A percentile compares a stretch with the other conserved stretches of the same genome.
Evolutionary conservation across 208 protist species (phyloP).

Genomic region (Leishmania lainsoni): DNA sequence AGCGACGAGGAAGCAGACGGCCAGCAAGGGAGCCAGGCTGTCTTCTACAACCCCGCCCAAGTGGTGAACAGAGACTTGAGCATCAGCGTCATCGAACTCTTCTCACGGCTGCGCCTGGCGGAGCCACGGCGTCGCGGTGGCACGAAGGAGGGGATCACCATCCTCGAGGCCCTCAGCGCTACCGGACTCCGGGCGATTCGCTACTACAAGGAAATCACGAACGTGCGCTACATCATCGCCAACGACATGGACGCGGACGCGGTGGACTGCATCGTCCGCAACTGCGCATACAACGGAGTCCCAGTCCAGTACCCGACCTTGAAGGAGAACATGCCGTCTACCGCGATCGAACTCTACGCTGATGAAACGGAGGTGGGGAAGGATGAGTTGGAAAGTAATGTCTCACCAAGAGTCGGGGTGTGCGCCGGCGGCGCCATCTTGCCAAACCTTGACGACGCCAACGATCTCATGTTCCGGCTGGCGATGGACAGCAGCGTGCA

Average conservation of each 20-base stretch:
- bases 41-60: slow-evolving; percentile 98
- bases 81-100: slow-evolving; percentile 92
- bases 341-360: slow-evolving; percentile 36
- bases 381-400: neutral
- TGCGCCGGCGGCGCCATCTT: slow-evolving; percentile 70
- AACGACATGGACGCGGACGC: slow-evolving; percentile 98
- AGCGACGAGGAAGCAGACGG: slow-evolving; percentile 17
- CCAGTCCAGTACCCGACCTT: slow-evolving; percentile 55
- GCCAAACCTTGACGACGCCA: slow-evolving; percentile 94
- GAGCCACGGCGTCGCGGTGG: slow-evolving; percentile 71
- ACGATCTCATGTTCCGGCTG: slow-evolving; percentile 89
- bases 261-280: slow-evolving; percentile 95
- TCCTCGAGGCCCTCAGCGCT: slow-evolving; percentile 98
- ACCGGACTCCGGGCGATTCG: slow-evolving; percentile 97
- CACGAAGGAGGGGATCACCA: slow-evolving; percentile 81
- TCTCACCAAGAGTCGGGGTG: slow-evolving; percentile 23
- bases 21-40: slow-evolving; percentile 70
- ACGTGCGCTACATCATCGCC: slow-evolving; percentile 96
- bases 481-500: slow-evolving; percentile 62
- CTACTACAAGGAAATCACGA: slow-evolving; percentile 97
- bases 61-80: slow-evolving; percentile 99
- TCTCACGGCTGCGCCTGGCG: slow-evolving; percentile 46
- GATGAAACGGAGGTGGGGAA: neutral
- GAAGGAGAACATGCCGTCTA: slow-evolving; percentile 78
- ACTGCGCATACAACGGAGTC: slow-evolving; percentile 96